These are phyloP conservation scores for Acanthamoeba royreba DNA, from an alignment of 208 protist species.

Conservation along the genomic window DNA sequence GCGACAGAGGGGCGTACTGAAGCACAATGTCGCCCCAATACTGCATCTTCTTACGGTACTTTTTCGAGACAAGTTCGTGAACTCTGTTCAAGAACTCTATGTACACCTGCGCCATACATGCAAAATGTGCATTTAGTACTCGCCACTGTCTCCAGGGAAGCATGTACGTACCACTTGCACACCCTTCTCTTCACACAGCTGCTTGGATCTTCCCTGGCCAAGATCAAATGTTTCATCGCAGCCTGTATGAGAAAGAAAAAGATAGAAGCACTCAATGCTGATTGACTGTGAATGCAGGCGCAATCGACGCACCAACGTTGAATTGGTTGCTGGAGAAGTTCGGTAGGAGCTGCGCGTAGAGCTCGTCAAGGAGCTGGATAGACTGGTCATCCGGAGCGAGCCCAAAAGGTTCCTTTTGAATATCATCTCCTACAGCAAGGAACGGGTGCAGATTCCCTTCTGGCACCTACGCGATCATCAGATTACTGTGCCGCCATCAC, in stretches of 20 bases:
- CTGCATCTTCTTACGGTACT: constrained; percentile 30
- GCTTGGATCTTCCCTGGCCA: not conserved
- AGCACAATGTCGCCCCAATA: constrained; percentile 40
- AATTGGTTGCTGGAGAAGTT: constrained; percentile 27
- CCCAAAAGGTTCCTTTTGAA: not conserved
- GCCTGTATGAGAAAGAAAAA: not conserved
- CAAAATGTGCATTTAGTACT: not conserved
- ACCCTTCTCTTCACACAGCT: not conserved
- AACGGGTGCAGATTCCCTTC: constrained; percentile 3
- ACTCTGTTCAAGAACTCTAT: constrained; percentile 15
- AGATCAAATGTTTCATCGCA: constrained; percentile 20
- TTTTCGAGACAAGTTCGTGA: not conserved
- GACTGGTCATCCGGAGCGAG: not conserved
- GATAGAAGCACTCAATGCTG: too few relatives aligned
- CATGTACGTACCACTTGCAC: not conserved
- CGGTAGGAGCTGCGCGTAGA: not conserved
- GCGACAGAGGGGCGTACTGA: not conserved
- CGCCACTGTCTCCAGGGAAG: too few relatives aligned
- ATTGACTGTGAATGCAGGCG: too few relatives aligned
- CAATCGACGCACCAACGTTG: not conserved
- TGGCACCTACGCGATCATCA: not conserved
- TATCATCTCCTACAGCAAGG: not conserved
- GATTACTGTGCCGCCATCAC: too few relatives aligned
- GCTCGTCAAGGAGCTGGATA: not conserved
- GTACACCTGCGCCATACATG: not conserved